A percentile compares a stretch with the other conserved stretches of the same genome.
Evolutionary conservation across 805 yeast species (phyloP).

Genomic region (Kurtzmaniella cleridarum): DNA sequence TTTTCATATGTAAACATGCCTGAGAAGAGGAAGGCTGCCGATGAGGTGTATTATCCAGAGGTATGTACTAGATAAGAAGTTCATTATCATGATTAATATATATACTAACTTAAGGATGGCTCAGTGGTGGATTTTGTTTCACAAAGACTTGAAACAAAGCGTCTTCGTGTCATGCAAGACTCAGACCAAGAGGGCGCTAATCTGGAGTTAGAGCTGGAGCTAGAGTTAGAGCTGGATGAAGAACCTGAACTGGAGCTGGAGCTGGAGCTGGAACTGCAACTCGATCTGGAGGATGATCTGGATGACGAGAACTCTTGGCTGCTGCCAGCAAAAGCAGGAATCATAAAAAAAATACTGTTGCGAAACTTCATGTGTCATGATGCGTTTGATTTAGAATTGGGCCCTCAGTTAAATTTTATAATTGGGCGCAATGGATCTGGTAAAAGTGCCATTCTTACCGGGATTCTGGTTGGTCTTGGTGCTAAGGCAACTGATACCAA

Average conservation of each 20-base stretch:
- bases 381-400: conserved; percentile 66
- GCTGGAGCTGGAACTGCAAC: conserved; percentile 4
- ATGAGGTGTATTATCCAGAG: too few species aligned
- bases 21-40: too few species aligned
- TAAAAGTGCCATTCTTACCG: conserved; percentile 82
- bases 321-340: conserved; percentile 51
- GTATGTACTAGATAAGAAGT: too few species aligned
- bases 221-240: conserved; percentile 1
- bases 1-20: too few species aligned
- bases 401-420: conserved; percentile 78
- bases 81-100: too few species aligned
- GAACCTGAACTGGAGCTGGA: background rate
- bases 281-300: conserved; percentile 13
- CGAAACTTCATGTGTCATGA: conserved; percentile 89
- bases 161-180: conserved; percentile 3
- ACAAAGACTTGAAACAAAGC: conserved; percentile 10
- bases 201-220: conserved; percentile 5
- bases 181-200: conserved; percentile 6
- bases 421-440: conserved; percentile 92
- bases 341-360: conserved; percentile 56
- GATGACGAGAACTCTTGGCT: conserved; percentile 11
- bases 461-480: conserved; percentile 81
- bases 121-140: conserved; percentile 9
- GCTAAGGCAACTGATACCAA: conserved; percentile 84
- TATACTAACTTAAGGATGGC: too few species aligned